Conservation (phyloP, 1,284 basidiomycete genomes). For the Trametes versicolor region DNA sequence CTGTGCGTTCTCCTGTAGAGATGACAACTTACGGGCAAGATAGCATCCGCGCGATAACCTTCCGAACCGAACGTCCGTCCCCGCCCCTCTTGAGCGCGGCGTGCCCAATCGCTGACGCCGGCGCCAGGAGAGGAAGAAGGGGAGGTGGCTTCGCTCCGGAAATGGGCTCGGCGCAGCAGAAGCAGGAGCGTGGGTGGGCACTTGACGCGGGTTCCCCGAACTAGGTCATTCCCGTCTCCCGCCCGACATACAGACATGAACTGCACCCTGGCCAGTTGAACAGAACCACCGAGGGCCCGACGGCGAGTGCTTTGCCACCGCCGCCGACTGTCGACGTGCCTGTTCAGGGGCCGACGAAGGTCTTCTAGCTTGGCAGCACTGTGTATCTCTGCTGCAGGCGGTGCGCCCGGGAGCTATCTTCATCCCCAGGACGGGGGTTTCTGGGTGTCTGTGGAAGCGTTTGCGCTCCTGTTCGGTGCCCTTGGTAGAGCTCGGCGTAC, state of each 20-base stretch:
- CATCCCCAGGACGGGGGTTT: neutral
- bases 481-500: neutral
- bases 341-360: slow-evolving; percentile 3
- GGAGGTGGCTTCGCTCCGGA: slow-evolving; percentile 10
- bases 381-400: slow-evolving; percentile 3
- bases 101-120: slow-evolving; percentile 16
- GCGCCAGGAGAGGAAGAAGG: slow-evolving; percentile 19
- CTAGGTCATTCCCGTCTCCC: slow-evolving; percentile 20
- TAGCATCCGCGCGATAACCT: slow-evolving; percentile 32
- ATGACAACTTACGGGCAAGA: slow-evolving; percentile 23
- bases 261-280: slow-evolving; percentile 12
- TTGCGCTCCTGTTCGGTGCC: neutral
- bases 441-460: neutral
- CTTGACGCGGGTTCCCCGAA: slow-evolving; percentile 15
- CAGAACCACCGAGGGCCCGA: slow-evolving; percentile 16
- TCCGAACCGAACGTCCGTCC: slow-evolving; percentile 17
- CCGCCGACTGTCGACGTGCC: slow-evolving; percentile 11
- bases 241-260: slow-evolving; percentile 9
- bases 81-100: slow-evolving; percentile 5
- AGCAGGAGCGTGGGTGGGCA: slow-evolving; percentile 20
- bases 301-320: neutral
- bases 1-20: slow-evolving; percentile 19
- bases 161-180: slow-evolving; percentile 23
- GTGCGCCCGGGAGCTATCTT: slow-evolving; percentile 2
- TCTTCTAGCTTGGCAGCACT: slow-evolving; percentile 2